Percentiles rank a stretch among this genome's conserved stretches.
Evolutionary conservation across 345 rosid species (phyloP).

Genomic region (Clarkia xantiana): DNA sequence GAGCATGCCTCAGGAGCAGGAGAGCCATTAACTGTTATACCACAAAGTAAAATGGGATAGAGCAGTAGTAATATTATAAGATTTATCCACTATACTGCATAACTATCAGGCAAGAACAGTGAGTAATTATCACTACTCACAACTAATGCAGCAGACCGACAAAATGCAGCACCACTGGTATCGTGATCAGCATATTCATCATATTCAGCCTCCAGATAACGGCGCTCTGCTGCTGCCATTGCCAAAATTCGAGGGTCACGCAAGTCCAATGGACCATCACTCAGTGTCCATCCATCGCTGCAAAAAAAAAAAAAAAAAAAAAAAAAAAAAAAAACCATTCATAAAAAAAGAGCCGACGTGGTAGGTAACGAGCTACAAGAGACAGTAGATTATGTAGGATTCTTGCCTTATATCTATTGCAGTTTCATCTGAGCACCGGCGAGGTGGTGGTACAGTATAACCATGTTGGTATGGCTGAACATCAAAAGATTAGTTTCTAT

Average conservation of each 20-base stretch:
- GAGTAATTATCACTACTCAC: slow-evolving; percentile 28
- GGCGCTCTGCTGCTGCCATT: slow-evolving; percentile 87
- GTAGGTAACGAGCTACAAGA: neutral
- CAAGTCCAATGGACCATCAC: slow-evolving; percentile 68
- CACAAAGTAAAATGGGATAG: slow-evolving; percentile 4
- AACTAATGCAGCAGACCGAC: slow-evolving; percentile 89
- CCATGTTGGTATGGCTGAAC: slow-evolving; percentile 76
- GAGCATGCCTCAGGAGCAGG: slow-evolving; percentile 76
- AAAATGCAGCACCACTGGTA: slow-evolving; percentile 91
- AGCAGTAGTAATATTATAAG: neutral
- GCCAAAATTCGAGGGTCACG: slow-evolving; percentile 78
- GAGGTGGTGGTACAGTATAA: slow-evolving; percentile 66
- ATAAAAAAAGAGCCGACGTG: neutral
- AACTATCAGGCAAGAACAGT: neutral
- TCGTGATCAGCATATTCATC: slow-evolving; percentile 81
- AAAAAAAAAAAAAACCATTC: slow-evolving; percentile 2
- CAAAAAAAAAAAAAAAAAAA: slow-evolving; percentile 5
- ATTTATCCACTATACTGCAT: neutral
- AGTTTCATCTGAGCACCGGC: slow-evolving; percentile 41
- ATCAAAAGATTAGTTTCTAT: slow-evolving; percentile 5
- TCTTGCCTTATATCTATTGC: slow-evolving; percentile 75
- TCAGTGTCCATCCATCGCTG: slow-evolving; percentile 70
- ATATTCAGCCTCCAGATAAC: slow-evolving; percentile 77
- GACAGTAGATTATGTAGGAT: neutral
- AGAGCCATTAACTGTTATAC: slow-evolving; percentile 91